These are phyloP conservation scores for Venturia carpophila DNA, from an alignment of 2,329 filamentous ascomycete genomes.

Conservation along the genomic window DNA sequence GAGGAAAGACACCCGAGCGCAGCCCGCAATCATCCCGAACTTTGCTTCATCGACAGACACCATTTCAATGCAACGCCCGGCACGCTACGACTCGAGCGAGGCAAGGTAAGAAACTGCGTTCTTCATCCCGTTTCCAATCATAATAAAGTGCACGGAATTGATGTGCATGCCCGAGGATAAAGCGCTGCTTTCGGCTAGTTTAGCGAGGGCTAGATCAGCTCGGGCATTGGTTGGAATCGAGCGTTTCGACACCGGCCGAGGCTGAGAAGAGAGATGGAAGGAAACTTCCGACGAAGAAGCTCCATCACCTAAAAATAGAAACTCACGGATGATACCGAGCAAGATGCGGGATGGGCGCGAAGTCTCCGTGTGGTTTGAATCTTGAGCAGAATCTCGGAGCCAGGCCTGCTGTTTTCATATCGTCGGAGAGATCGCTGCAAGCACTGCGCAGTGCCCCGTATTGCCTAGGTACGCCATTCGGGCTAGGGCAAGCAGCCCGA, in stretches of 20 bases:
- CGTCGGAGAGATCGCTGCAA: too few species aligned
- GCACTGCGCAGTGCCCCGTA: background rate
- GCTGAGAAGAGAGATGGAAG: background rate
- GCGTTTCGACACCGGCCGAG: background rate
- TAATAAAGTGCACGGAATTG: background rate
- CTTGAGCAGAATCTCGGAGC: background rate
- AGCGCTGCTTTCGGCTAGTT: background rate
- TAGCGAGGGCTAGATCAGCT: background rate
- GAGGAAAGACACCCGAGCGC: too few species aligned
- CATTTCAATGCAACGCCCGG: background rate
- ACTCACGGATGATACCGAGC: background rate
- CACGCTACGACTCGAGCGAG: background rate
- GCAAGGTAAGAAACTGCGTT: background rate
- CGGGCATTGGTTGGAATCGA: background rate
- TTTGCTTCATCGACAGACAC: too few species aligned
- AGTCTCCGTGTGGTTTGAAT: background rate
- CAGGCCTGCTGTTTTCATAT: background rate
- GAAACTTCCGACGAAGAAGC: background rate
- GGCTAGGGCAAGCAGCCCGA: background rate
- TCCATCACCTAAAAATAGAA: background rate
- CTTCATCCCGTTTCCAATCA: background rate
- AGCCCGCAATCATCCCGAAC: too few species aligned
- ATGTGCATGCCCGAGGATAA: background rate
- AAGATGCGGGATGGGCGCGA: background rate
- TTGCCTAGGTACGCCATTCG: background rate